A percentile compares a stretch with the other conserved stretches of the same genome.
Conservation (phyloP, 345 rosid species). For the Heritiera littoralis region DNA sequence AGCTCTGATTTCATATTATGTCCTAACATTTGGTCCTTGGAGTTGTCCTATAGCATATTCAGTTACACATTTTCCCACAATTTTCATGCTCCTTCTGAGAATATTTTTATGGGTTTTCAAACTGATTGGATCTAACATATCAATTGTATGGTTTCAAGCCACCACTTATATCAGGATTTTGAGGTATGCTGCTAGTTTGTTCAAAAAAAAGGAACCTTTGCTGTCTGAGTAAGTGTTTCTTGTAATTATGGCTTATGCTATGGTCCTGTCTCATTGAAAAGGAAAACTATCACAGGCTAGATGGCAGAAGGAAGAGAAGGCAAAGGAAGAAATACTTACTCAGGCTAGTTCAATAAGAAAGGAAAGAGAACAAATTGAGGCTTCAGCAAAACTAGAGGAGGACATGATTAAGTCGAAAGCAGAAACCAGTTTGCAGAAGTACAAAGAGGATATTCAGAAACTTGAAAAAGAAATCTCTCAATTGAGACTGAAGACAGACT, state of each 20-base stretch:
- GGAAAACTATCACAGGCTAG: constrained; percentile 63
- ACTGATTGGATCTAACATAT: constrained; percentile 17
- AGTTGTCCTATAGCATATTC: not conserved
- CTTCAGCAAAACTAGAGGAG: constrained; percentile 51
- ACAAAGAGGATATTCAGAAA: constrained; percentile 52
- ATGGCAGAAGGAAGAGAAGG: constrained; percentile 71
- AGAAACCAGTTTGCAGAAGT: constrained; percentile 46
- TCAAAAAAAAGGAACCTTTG: not conserved
- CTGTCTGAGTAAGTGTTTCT: constrained; percentile 20
- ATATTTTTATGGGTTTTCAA: constrained; percentile 6
- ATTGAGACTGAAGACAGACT: constrained; percentile 59
- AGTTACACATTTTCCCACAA: not conserved
- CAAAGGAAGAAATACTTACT: constrained; percentile 47
- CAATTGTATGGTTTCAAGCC: constrained; percentile 17
- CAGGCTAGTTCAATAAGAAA: constrained; percentile 49
- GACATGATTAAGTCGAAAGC: constrained; percentile 49
- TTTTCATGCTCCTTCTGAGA: constrained; percentile 17
- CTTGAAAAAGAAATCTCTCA: constrained; percentile 65
- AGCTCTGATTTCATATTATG: not conserved
- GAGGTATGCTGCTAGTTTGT: constrained; percentile 25
- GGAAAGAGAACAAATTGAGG: constrained; percentile 55
- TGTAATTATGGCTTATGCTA: constrained; percentile 26
- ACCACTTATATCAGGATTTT: constrained; percentile 13
- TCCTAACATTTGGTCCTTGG: not conserved
- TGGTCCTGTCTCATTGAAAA: constrained; percentile 33